These are phyloP conservation scores for Debaryomycetaceae sp. DNA, from an alignment of 1,139 yeast species.

Conservation along the genomic window DNA sequence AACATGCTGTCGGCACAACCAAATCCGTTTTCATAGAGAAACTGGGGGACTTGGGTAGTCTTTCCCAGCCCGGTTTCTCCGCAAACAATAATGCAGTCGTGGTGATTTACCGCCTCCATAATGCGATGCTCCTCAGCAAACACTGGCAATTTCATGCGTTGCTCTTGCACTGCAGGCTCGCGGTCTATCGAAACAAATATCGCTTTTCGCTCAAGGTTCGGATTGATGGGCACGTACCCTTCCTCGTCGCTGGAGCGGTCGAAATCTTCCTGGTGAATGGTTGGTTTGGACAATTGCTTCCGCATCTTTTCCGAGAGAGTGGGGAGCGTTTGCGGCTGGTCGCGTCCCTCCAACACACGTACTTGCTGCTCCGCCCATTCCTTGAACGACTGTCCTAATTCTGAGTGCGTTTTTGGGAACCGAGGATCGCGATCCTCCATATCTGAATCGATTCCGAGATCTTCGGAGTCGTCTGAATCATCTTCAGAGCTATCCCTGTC, in stretches of 20 bases:
- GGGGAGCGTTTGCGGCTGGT: constrained; percentile 34
- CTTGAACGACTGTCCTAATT: constrained; percentile 37
- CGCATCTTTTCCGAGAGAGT: constrained; percentile 40
- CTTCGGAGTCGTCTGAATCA: constrained; percentile 10
- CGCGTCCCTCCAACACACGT: constrained; percentile 49
- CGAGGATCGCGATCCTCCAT: constrained; percentile 18
- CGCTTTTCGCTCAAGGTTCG: constrained; percentile 46
- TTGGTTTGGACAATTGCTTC: constrained; percentile 27
- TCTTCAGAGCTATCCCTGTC: constrained; percentile 3
- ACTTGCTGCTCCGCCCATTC: constrained; percentile 53
- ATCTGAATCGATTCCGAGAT: constrained; percentile 10
- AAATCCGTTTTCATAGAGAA: constrained; percentile 79
- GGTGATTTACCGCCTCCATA: constrained; percentile 93
- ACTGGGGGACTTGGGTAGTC: constrained; percentile 71
- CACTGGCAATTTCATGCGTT: constrained; percentile 72
- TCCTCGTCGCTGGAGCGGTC: constrained; percentile 52
- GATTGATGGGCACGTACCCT: constrained; percentile 46
- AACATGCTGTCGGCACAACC: constrained; percentile 53
- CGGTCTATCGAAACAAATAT: constrained; percentile 61
- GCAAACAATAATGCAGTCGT: constrained; percentile 83
- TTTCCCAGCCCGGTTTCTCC: constrained; percentile 90
- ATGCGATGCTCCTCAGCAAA: constrained; percentile 84
- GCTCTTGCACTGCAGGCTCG: constrained; percentile 49
- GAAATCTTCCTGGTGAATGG: constrained; percentile 49
- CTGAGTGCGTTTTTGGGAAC: constrained; percentile 27